Base-by-base conservation (phyloP, 305 asterid species). In the Lippia alba region DNA sequence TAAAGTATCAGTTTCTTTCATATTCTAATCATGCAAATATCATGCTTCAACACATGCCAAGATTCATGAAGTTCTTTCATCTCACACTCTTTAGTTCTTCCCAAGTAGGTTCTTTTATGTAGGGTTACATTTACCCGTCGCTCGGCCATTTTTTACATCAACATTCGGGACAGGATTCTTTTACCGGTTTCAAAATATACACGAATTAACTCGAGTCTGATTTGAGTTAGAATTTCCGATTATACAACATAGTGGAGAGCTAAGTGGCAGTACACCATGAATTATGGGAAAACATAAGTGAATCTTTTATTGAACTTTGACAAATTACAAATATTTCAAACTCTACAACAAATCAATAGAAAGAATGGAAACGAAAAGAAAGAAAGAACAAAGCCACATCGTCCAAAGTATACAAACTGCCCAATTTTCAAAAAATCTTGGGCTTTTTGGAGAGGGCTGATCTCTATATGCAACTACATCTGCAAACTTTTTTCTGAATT, bases 401-500 rank as follows among this genome's bases (percentile, higher is more conserved):
- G 58, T 74, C 82, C 80, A 67, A 67, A 36, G 19, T 69, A 67
- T 75, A 69, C 77, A 78, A 78, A 78, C 63, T 50, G 67, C 85
- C 85, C 83, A 75, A 72, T 69, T 63, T 51, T 24, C 53, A 10
- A 58, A 78, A 78, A 72, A 56, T 24, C 39, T 48, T 74, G 78
- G 74, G 78, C 56, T 72, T 77, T 65, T 46, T 49, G 82, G 72
- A 71, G 76, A 64, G 83, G 85, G 85, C 85, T 56, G 41, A 60
- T 76, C 75, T 72, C 79, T 75, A 50, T 69, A 44, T 8, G 4
- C 73, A 61, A 75, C 41, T 36, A 36, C 41, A 36, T 20, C 69
- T 54, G 56, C 65, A 49, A 59, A 1, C 20, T 7, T 3, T 17
- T 4, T 4, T 51, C 14, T 17, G n/a, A 33, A 6, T 70, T 32